Evolutionary conservation across 176 grass and related monocot genomes (phyloP).

Genomic region (Oryza glumipatula): DNA sequence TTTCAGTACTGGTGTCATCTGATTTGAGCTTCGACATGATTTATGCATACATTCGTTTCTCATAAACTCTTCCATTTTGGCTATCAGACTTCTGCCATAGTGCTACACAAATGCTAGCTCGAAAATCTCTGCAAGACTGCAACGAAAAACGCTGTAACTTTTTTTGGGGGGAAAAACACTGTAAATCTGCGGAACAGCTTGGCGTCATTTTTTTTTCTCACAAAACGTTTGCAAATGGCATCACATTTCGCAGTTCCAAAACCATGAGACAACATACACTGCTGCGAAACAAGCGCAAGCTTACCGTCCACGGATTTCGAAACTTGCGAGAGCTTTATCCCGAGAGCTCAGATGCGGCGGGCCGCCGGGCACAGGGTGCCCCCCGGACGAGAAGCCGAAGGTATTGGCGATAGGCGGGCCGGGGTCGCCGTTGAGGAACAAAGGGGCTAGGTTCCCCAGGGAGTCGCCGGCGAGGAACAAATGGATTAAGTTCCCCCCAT

Average conservation of each 20-base stretch:
- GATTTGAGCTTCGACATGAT: background rate
- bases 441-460: too few species aligned
- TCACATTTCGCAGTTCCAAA: background rate
- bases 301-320: background rate
- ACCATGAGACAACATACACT: background rate
- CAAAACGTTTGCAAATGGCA: background rate
- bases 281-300: background rate
- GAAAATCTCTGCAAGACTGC: background rate
- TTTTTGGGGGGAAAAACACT: background rate
- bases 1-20: background rate
- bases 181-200: background rate
- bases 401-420: too few species aligned
- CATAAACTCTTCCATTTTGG: background rate
- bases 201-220: background rate
- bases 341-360: too few species aligned
- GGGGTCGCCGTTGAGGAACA: too few species aligned
- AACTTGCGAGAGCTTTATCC: too few species aligned
- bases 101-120: background rate
- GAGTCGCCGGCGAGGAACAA: too few species aligned
- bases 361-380: too few species aligned
- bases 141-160: background rate
- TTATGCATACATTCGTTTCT: background rate
- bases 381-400: too few species aligned
- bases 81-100: background rate
- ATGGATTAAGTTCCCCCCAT: too few species aligned